Evolutionary conservation across 1,284 basidiomycete species (phyloP), one percentile per base, ranked within the genome.

Genomic region (Waitea zeae): DNA sequence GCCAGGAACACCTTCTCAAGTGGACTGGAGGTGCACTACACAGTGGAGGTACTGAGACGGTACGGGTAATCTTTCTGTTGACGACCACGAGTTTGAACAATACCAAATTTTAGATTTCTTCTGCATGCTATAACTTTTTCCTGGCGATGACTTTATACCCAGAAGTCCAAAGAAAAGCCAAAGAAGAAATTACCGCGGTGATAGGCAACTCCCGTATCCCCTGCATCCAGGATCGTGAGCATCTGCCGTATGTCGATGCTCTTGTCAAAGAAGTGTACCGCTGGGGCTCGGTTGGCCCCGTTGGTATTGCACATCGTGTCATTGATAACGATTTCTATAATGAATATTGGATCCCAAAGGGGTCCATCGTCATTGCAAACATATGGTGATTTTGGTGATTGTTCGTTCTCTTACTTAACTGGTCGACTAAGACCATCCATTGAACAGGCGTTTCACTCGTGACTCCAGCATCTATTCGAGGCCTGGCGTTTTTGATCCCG

Each of bases 81-180:
- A n/a, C n/a, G n/a, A n/a, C n/a, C n/a, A n/a, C n/a, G n/a, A n/a
- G n/a, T n/a, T n/a, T n/a, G n/a, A n/a, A n/a, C n/a, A n/a, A n/a
- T n/a, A n/a, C n/a, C n/a, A n/a, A n/a, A n/a, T n/a, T n/a, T n/a
- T n/a, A 52, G 51, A 49, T 47, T 4, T 46, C 48, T 12, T 50
- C 51, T 7, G 38, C 47, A 12, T 42, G 48, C 26, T 39, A 33
- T 22, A 42, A 41, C 6, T 51, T 53, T 42, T 46, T 51, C 35
- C 44, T 50, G 6, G 49, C 50, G 5, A 54, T 57, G 51, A 45
- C 46, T 17, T 40, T 50, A 5, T 39, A 48, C 36, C 54, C 55
- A 1, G 48, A 52, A 13, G 43, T 49, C 3, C 53, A 56, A 37
- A 36, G 36, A 30, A 47, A 45, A 26, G 53, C 53, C 0, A 50